A percentile compares a stretch with the other conserved stretches of the same genome.
Evolutionary conservation across 805 yeast genomes (phyloP).

Genomic region (Kazachstania viticola): DNA sequence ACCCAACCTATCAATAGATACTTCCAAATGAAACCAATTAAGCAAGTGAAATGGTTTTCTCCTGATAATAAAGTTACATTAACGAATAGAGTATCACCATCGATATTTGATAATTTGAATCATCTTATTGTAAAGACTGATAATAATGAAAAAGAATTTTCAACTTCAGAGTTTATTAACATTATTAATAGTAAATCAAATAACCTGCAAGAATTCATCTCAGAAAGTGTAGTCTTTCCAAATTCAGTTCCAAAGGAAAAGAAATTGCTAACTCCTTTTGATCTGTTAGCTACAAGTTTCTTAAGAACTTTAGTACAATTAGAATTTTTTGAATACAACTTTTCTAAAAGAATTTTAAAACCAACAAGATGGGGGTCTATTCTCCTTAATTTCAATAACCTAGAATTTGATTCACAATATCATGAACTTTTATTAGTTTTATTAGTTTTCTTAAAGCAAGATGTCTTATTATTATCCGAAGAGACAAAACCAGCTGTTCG

Average conservation of each 20-base stretch:
- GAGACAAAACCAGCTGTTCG: slow-evolving; percentile 24
- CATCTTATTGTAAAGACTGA: slow-evolving; percentile 25
- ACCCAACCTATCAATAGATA: slow-evolving; percentile 71
- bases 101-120: slow-evolving; percentile 34
- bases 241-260: slow-evolving; percentile 21
- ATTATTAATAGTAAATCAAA: slow-evolving; percentile 18
- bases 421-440: slow-evolving; percentile 36
- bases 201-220: slow-evolving; percentile 25
- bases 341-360: slow-evolving; percentile 26
- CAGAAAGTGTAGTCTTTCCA: slow-evolving; percentile 22
- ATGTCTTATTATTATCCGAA: slow-evolving; percentile 30
- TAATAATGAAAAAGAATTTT: slow-evolving; percentile 17
- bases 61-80: slow-evolving; percentile 29
- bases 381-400: slow-evolving; percentile 27
- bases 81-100: slow-evolving; percentile 43
- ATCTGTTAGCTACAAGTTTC: slow-evolving; percentile 44
- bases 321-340: slow-evolving; percentile 34
- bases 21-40: slow-evolving; percentile 62
- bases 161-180: slow-evolving; percentile 18
- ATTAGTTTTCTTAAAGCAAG: slow-evolving; percentile 35
- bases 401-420: slow-evolving; percentile 22
- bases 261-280: slow-evolving; percentile 35
- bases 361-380: slow-evolving; percentile 43
- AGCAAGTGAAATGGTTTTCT: slow-evolving; percentile 46
- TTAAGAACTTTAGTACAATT: slow-evolving; percentile 42